Base-by-base conservation (phyloP, 2,329 filamentous ascomycete species). In the Sordariomycetes sp. region DNA sequence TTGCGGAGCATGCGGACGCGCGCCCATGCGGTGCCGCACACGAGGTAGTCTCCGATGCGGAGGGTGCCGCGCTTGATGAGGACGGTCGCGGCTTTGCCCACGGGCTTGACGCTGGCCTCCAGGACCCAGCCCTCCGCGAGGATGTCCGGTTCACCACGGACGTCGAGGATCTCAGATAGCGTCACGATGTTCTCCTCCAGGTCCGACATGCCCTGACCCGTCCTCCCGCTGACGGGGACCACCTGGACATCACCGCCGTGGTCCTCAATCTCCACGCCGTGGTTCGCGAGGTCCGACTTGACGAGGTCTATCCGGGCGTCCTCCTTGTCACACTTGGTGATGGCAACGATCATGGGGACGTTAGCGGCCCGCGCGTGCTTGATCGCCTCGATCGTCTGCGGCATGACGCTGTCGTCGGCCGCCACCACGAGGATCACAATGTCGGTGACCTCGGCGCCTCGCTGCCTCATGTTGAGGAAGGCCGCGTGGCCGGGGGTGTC, bases 401-500 rank as follows among this genome's bases (percentile, higher is more conserved):
- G 94, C 76, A 94, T 99, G 64, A 99, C 92, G 67, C 90, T 94
- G 68, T 99, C 95, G 67, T 99, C 94, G 10, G 92, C 92, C 7
- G 94, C 94, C 24, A 99, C 92, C 0, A 99, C 94, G 22, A 99
- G 74, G 50, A 99, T 86, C 15, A 99, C 90, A 62, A 99, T 96
- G 67, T 99, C 94, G 0, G 95, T 99, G 54, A 97, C 90, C 60
- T 92, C 90, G 35, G 94, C 95, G 61, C 94, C 95, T 63, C 94
- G 86, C 68, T 96, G 89, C 35, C 94, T 86, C 94, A 99, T 99
- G 45, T 86, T 88, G 62, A 97, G 74, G 71, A 99, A 99, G 0
- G 94, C 95, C 32, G 92, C 90, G 72, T 99, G 94, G 1, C 94
- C 94, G 1, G 94, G 94, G 0, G 94, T 99, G 67, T 99, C 94